Evolutionary conservation across 2,329 filamentous ascomycete species (phyloP), one percentile per base, ranked within the genome.

Genomic region (Celoporthe dispersa): DNA sequence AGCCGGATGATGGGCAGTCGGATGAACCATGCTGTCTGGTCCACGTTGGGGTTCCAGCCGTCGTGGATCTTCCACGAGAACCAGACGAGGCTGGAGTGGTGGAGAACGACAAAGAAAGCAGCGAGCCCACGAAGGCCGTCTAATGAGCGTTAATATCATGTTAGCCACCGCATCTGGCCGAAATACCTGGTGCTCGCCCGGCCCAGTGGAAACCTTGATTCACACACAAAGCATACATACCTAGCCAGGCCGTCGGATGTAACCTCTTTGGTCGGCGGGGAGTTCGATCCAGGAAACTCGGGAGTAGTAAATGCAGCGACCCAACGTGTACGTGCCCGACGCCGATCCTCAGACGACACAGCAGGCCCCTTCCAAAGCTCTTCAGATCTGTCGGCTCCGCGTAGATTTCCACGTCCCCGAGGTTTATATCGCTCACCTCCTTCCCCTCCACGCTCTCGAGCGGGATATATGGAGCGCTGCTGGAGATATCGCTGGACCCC

Each of bases 1-100:
- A 80, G 71, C 6, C 78, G 76, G 31, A 81, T 72, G 9, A 79
- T 76, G 1, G 78, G 78, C 6, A 80, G 66, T 66, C 79, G 76
- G 19, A 74, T 33, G 11, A 73, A 33, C 51, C 70, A 69, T 41
- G 41, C 57, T 35, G 69, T 67, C 51, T 70, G 59, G 19, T 71
- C 68, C 7, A 61, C 25, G 2, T 68, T 68, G 2, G 67, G 53
- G 11, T 33, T 57, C 70, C 72, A 73, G n/a, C 62, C 71, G 2
- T 22, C 25, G 48, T 73, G 67, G 3, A 73, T 72, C 4, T 65
- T 48, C 70, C 61, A 68, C 22, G 68, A 66, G 65, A 71, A 73
- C 39, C 67, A 68, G 28, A 70, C 41, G 5, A 73, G 68, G 59
- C 37, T 72, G 28, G 64, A 69, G 44, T 76, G 74, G 62, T 73